Evolutionary conservation across 2,329 filamentous ascomycete genomes (phyloP), one percentile per base, ranked within the genome.

Genomic region (Didymella pinodella): DNA sequence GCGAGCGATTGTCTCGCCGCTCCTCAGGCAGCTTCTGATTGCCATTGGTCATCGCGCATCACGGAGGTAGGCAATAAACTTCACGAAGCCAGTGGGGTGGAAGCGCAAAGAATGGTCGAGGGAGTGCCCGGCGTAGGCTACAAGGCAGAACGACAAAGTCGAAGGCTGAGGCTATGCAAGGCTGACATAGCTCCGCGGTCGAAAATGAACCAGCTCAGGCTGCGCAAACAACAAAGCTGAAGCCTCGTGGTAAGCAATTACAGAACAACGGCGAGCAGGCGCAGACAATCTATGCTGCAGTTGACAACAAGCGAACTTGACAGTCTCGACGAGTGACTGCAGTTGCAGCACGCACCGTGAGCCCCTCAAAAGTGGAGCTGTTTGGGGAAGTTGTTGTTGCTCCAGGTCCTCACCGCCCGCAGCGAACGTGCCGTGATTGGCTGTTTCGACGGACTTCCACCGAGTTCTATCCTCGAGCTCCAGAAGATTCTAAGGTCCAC

Each of bases 401-500:
- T 31, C 12, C 10, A 28, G 18, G n/a, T 22, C 22, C 40, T 43
- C 40, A 43, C 40, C 40, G 40, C 40, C 40, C 10, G 20, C 41
- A 14, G 14, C 7, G 5, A 10, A 10, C n/a, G 25, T 26, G 25
- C 20, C 32, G 7, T n/a, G 63, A 74, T 75, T 74, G 71, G 72
- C 61, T 54, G 43, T 18, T 32, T 36, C 62, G 18, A 59, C 34
- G 26, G 50, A 57, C 64, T 75, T 75, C 71, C 68, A 64, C 66
- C 64, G 53, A 56, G 62, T 75, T 75, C 71, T 75, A 73, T 76
- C 75, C 72, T 75, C 65, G 68, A 75, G 68, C 70, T 73, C 68
- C 70, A 47, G 32, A 68, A 44, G 41, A 44, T 44, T 44, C 41
- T 44, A 44, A 44, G 41, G 41, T 44, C 41, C 41, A 44, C 41